Evolutionary conservation across 1,284 basidiomycete species (phyloP), one percentile per base, ranked within the genome.

Genomic region (Trametes sp.): DNA sequence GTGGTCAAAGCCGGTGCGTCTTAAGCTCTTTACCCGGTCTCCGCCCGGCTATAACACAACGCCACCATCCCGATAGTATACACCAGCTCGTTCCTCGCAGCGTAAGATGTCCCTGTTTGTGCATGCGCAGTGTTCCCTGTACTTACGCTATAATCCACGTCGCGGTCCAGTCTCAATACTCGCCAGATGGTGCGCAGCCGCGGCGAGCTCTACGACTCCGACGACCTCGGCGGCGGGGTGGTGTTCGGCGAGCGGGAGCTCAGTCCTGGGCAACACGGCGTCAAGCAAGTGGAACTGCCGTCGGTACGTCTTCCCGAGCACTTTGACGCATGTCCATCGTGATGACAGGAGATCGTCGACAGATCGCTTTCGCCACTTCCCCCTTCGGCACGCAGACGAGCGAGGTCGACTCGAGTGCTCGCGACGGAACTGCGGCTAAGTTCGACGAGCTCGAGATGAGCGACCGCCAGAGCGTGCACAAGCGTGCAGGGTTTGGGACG

Each of bases 141-240:
- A 4, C 33, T 38, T 10, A 53, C 23, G n/a, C n/a, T n/a, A n/a
- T 2, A 16, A 10, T 8, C 5, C 4, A 1, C 29, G 14, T 16
- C 19, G 16, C 21, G 23, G 5, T 13, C 16, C 35, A 57, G 56
- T 5, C 56, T 57, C 36, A 57, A 57, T 36, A 57, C 56, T 26
- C 56, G 56, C 6, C 56, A 51, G 36, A 49, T 57, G 31, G 48
- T 57, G 2, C 46, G 48, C 19, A 50, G 46, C 11, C 56, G 56
- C 14, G 56, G 56, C 3, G 56, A 57, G 36, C 48, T 57, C 16
- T 36, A 51, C 36, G 36, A 57, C 24, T 33, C 31, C 38, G 23
- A 24, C 19, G 41, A 58, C 38, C 26, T 52, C n/a, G 46, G 10
- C 26, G 57, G 31, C n/a, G 29, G 51, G 28, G 9, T 58, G 21